Base-by-base conservation (phyloP, 768 basidiomycete genomes). In the Leccinellum rugosiceps region DNA sequence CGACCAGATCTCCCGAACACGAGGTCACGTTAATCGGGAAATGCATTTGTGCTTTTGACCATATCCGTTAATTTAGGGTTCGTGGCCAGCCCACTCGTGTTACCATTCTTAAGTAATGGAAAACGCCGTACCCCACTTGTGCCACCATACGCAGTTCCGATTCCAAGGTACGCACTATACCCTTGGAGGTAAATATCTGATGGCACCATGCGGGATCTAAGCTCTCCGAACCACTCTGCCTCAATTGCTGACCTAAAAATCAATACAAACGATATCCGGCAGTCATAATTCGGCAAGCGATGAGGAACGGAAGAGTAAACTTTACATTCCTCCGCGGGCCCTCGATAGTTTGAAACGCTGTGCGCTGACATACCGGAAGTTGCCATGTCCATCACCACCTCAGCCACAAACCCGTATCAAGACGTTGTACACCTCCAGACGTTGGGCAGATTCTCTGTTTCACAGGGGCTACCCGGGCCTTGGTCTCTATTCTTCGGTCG, bases 1-100 rank as follows among this genome's bases (percentile, higher is more conserved):
- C 26, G n/a, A 38, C 59, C 47, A 70, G 68, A 63, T 68, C 56
- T 63, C 50, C 57, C 53, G 28, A 47, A 56, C 65, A 59, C 63
- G 68, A 58, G 61, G 60, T 50, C 41, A 44, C 25, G 55, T 63
- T 55, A 68, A 71, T 69, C 57, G 53, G 69, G 71, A 61, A 69
- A 56, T 64, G 21, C 43, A 46, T 44, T 55, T 47, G 67, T 60
- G 52, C 55, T 55, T 57, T 69, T 67, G 32, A 55, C 61, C 58
- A 69, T 52, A 65, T 71, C 71, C 69, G 67, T 63, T 65, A 56
- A 58, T 63, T 71, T 70, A 69, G 68, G 67, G 69, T 71, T 69
- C 57, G 58, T 53, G 38, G 50, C 58, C 26, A 46, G 55, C 8
- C 61, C 45, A 45, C 17, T 35, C 23, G 54, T 56, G 61, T 30